Evolutionary conservation across 176 grass and related monocot species (phyloP), one percentile per base, ranked within the genome.

Genomic region (Eragrostis curvula): DNA sequence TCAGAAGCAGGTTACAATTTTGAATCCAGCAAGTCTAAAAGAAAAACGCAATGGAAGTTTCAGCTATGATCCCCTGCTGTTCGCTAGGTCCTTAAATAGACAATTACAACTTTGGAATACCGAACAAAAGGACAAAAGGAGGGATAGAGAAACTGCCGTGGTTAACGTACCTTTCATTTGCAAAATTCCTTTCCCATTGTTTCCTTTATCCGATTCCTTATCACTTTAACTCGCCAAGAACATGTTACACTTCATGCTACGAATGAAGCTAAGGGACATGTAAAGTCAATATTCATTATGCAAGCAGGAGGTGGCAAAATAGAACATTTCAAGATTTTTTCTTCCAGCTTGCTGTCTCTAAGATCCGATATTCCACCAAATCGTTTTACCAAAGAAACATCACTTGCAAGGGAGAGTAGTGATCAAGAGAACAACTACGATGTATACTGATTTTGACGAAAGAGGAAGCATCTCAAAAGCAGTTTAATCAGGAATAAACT

Each of bases 31-130:
- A 29, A 75, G 53, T 7, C 50, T 70, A 50, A 50, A 42, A 58
- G 51, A 44, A 65, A 61, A 41, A 3, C 23, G 20, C 36, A 57
- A 30, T 36, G 46, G 46, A 25, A 68, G 77, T 85, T 85, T 84
- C 18, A 46, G 24, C 25, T 76, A 75, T 77, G 71, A 21, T 50
- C 59, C 3, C 3, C 32, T 67, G 9, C 11, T 16, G n/a, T 56
- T 28, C 9, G 13, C 7, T 55, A 86, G 46, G 42, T 66, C 67
- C 42, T 90, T 93, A 87, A 80, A 90, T 90, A 93, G 83, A 74
- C 15, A 76, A 21, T 8, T 42, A 14, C 3, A 84, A 64, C 40
- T 20, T 68, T 12, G 16, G 59, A 73, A 79, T 72, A 61, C 16
- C 25, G 46, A 41, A 63, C 0, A 64, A 50, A 56, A 4, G 32